Percentiles rank a stretch among this genome's conserved stretches.
Conservation (phyloP, 1,284 basidiomycete species). For the Cerrena zonata region DNA sequence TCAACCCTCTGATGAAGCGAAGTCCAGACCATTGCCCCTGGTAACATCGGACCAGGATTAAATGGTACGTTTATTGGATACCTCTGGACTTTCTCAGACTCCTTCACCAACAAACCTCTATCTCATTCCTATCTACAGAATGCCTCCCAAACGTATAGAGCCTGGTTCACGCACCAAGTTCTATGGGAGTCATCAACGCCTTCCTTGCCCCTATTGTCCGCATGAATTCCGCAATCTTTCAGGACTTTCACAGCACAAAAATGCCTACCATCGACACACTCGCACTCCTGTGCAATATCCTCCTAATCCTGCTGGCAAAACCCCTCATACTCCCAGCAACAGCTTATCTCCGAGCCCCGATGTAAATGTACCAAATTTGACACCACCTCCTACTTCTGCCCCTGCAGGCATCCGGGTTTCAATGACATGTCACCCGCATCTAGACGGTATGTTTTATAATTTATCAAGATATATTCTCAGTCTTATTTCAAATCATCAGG, state of each 20-base stretch:
- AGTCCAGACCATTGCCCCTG: neutral
- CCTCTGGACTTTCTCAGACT: neutral
- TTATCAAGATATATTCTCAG: no score
- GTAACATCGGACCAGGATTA: neutral
- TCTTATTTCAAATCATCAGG: neutral
- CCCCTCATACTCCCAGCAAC: no score
- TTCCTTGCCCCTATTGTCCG: neutral
- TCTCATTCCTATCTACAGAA: neutral
- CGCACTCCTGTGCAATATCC: no score
- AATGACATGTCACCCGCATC: neutral
- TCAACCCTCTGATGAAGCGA: neutral
- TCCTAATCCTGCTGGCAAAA: no score
- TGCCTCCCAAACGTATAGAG: neutral
- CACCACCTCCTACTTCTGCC: neutral
- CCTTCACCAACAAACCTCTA: neutral
- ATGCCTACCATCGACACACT: neutral
- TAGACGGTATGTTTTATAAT: neutral
- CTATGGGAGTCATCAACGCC: neutral
- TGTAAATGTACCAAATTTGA: no score
- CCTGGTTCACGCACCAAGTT: neutral
- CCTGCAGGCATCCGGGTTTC: neutral
- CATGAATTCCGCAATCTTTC: neutral
- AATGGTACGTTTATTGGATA: neutral
- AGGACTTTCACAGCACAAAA: neutral
- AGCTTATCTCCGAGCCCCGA: no score